These are phyloP conservation scores for Ceratocystis diversiconidia DNA, from an alignment of 2,329 filamentous ascomycete species.

Conservation along the genomic window DNA sequence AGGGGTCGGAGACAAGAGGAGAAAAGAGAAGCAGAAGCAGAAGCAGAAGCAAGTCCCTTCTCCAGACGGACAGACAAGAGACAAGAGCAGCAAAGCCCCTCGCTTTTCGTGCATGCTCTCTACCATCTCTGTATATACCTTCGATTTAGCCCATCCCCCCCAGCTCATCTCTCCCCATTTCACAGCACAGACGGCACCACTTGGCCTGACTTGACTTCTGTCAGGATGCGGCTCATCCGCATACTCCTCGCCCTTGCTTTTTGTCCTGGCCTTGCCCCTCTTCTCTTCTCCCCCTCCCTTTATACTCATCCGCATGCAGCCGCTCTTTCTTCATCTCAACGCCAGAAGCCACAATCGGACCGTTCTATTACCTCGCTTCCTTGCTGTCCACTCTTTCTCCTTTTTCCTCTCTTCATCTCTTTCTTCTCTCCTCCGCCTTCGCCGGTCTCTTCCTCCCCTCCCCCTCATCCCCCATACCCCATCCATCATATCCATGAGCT, in stretches of 20 bases:
- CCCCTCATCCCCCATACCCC: neutral
- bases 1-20: too few species aligned
- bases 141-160: neutral
- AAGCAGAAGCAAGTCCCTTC: neutral
- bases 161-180: neutral
- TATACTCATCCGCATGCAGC: neutral
- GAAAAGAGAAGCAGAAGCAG: neutral
- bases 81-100: neutral
- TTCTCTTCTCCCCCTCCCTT: neutral
- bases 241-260: neutral
- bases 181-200: neutral
- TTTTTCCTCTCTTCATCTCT: neutral
- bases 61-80: neutral
- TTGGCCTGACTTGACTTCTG: neutral
- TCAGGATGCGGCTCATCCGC: slow-evolving; percentile 3
- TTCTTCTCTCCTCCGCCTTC: neutral
- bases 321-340: neutral
- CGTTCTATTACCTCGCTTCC: neutral
- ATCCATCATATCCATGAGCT: neutral
- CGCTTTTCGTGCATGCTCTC: neutral
- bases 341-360: neutral
- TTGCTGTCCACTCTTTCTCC: neutral
- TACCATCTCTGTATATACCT: neutral
- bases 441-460: neutral
- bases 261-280: neutral